These are phyloP conservation scores for Russula dissimulans DNA, from an alignment of 768 basidiomycete genomes.

Conservation along the genomic window DNA sequence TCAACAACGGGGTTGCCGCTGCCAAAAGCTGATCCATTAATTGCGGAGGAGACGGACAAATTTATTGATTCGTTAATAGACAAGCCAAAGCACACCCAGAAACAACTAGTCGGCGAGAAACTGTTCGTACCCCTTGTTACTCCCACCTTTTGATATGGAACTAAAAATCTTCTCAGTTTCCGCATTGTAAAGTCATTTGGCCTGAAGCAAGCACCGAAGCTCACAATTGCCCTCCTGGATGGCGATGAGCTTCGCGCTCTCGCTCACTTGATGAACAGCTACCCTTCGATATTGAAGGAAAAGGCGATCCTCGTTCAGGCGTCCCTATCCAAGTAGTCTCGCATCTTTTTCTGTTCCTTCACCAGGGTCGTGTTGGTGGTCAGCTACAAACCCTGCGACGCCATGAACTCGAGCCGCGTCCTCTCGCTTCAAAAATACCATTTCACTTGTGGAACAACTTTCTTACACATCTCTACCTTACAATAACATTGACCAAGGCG, in stretches of 20 bases:
- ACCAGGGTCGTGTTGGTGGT: background rate
- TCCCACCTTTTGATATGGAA: background rate
- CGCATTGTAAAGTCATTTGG: conserved; percentile 64
- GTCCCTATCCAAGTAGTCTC: conserved; percentile 8
- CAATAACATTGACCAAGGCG: background rate
- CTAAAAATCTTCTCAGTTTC: conserved; percentile 29
- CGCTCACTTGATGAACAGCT: conserved; percentile 82
- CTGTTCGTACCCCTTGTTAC: conserved; percentile 37
- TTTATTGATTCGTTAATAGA: conserved; percentile 56
- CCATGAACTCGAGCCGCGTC: background rate
- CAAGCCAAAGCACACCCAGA: conserved; percentile 67
- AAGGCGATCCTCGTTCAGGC: conserved; percentile 11
- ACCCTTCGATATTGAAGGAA: conserved; percentile 72
- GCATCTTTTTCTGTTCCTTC: background rate
- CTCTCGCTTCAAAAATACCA: background rate
- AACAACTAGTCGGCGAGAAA: conserved; percentile 76
- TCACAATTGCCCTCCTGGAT: conserved; percentile 77
- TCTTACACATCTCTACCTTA: conserved; percentile 4
- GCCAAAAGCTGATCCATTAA: conserved; percentile 20
- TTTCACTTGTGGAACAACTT: background rate
- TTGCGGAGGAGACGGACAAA: conserved; percentile 50
- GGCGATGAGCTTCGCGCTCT: conserved; percentile 77
- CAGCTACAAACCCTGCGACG: background rate
- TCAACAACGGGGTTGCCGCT: conserved; percentile 31
- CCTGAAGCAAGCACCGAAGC: conserved; percentile 77